These are phyloP conservation scores for Nitzschia inconspicua DNA, from an alignment of 108 stramenopile species.

Conservation along the genomic window DNA sequence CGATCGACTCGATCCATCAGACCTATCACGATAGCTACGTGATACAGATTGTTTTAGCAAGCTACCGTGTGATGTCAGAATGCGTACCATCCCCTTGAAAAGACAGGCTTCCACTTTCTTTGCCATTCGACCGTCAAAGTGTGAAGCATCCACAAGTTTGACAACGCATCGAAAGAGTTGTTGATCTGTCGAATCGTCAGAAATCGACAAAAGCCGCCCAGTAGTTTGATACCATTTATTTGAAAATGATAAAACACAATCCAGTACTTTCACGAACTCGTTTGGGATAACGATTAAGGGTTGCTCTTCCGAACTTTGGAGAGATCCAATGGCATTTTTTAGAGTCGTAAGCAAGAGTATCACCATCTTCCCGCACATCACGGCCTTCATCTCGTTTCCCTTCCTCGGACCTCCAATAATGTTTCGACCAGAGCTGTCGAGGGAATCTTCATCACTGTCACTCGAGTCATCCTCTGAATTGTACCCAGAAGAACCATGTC, in stretches of 20 bases:
- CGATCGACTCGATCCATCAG: slow-evolving; percentile 35
- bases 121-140: neutral
- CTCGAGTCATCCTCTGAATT: slow-evolving; percentile 14
- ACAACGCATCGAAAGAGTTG: slow-evolving; percentile 1
- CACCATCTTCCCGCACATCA: no score
- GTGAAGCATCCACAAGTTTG: neutral
- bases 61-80: slow-evolving; percentile 11
- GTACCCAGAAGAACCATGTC: neutral
- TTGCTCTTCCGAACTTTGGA: slow-evolving; percentile 7
- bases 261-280: slow-evolving; percentile 9
- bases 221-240: slow-evolving; percentile 15
- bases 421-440: slow-evolving; percentile 3
- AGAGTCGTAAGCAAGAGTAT: no score
- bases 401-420: neutral
- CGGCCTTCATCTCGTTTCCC: no score
- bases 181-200: slow-evolving; percentile 17
- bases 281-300: neutral
- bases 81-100: slow-evolving; percentile 12
- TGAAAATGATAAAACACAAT: slow-evolving; percentile 10
- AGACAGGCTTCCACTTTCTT: neutral
- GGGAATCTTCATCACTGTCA: slow-evolving; percentile 32
- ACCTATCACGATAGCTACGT: slow-evolving; percentile 14
- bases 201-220: neutral
- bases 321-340: no score
- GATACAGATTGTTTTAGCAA: neutral